Percentiles rank a stretch among this genome's conserved stretches.
Conservation (phyloP, 305 asterid genomes). For the Solanum aculeatissimum region DNA sequence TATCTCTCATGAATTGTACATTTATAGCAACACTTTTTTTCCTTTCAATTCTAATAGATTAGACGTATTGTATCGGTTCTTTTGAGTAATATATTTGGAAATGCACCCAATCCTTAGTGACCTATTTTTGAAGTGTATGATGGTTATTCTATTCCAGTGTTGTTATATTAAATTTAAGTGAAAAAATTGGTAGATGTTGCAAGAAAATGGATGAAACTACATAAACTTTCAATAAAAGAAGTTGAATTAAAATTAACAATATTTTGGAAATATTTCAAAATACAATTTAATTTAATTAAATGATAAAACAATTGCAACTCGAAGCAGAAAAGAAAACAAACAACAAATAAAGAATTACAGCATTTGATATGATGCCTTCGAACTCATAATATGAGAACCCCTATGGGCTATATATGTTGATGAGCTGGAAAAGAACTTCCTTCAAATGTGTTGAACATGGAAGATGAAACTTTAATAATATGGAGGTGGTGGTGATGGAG, state of each 20-base stretch:
- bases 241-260: not conserved
- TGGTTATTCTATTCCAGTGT: not conserved
- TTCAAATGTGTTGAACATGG: not conserved
- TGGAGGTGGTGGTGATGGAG: not conserved
- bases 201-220: not conserved
- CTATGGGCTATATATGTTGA: not conserved
- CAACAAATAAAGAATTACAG: not conserved
- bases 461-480: not conserved
- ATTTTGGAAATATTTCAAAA: not conserved
- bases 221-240: not conserved
- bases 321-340: not conserved
- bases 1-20: not conserved
- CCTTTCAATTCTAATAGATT: not conserved
- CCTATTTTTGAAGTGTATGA: not conserved
- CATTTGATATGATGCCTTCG: not conserved
- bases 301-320: not conserved
- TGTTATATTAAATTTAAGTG: not conserved
- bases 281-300: not conserved
- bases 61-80: not conserved
- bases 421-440: not conserved
- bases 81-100: not conserved
- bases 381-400: not conserved
- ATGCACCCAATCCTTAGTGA: not conserved
- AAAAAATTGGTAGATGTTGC: not conserved
- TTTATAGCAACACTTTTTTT: not conserved